Evolutionary conservation across 2,329 filamentous ascomycete species (phyloP), one percentile per base, ranked within the genome.

Genomic region (Myriangium duriaei): DNA sequence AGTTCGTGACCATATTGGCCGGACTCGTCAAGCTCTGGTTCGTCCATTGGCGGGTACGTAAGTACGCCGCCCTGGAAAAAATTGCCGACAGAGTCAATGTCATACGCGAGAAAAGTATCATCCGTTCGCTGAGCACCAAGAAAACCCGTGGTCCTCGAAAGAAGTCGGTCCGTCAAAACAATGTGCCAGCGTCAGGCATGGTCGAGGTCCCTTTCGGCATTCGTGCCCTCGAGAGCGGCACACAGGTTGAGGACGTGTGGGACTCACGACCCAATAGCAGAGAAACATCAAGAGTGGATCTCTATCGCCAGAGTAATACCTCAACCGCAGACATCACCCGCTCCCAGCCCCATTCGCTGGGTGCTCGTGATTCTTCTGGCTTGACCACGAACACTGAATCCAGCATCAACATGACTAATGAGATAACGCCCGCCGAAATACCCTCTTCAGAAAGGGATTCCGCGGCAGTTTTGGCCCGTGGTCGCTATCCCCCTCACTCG

Each of bases 161-260:
- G 11, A 4, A 30, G 32, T 39, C 36, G 5, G 24, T 18, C 13
- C 15, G 14, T n/a, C 36, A 49, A 28, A 49, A 54, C 39, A 51
- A 47, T 37, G 43, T 44, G 36, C 50, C 50, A 39, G 49, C 53
- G 52, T 40, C 11, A 33, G 41, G 54, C 55, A 75, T 64, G 44
- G 65, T 73, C 35, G 78, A 83, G 7, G 74, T 92, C 24, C 86
- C 85, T 0, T 95, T 95, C 51, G 87, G 88, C 13, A 74, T 91
- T 37, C 76, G 81, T 48, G 87, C 87, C 5, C 74, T 95, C 32
- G 79, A 94, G 55, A 81, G 74, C 48, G 86, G 86, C 4, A 67
- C 92, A 30, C 74, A 88, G 53, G 74, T 93, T 5, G 83, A 93
- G 46, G 87, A 85, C 3, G 86, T 95, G 35, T 69, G 64, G 63